Evolutionary conservation across 306 rosid genomes (phyloP).

Genomic region (Prunus kanzakura): DNA sequence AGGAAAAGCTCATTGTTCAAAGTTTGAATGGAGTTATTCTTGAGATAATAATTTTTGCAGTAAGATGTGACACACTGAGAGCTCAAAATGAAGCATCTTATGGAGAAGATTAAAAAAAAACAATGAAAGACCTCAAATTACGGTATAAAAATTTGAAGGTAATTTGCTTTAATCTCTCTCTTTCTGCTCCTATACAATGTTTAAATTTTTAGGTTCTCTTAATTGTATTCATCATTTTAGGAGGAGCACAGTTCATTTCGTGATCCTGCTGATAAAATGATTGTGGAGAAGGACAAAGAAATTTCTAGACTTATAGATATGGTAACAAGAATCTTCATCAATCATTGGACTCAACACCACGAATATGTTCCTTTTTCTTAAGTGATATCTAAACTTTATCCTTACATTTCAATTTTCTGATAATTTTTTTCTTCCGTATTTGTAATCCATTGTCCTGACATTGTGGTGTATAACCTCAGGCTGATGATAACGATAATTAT

Average conservation of each 20-base stretch:
- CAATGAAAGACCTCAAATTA: slow-evolving; percentile 73
- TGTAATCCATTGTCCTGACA: slow-evolving; percentile 25
- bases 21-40: slow-evolving; percentile 13
- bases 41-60: slow-evolving; percentile 44
- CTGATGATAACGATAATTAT: slow-evolving; percentile 41
- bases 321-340: slow-evolving; percentile 67
- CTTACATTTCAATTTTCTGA: slow-evolving; percentile 16
- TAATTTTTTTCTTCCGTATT: slow-evolving; percentile 5
- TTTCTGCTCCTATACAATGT: slow-evolving; percentile 19
- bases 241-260: slow-evolving; percentile 87
- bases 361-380: slow-evolving; percentile 37
- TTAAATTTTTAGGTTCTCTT: slow-evolving; percentile 23
- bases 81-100: slow-evolving; percentile 72
- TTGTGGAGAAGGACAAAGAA: slow-evolving; percentile 84
- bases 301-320: slow-evolving; percentile 68
- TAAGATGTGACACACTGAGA: slow-evolving; percentile 74
- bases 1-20: slow-evolving; percentile 10
- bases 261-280: slow-evolving; percentile 88
- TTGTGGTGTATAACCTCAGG: slow-evolving; percentile 53
- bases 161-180: slow-evolving; percentile 18
- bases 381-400: not conserved
- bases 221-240: slow-evolving; percentile 42
- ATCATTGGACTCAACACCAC: slow-evolving; percentile 71
- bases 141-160: slow-evolving; percentile 70
- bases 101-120: slow-evolving; percentile 50